These are phyloP conservation scores for Elsinoe arachidis DNA, from an alignment of 2,329 filamentous ascomycete species.

Conservation along the genomic window DNA sequence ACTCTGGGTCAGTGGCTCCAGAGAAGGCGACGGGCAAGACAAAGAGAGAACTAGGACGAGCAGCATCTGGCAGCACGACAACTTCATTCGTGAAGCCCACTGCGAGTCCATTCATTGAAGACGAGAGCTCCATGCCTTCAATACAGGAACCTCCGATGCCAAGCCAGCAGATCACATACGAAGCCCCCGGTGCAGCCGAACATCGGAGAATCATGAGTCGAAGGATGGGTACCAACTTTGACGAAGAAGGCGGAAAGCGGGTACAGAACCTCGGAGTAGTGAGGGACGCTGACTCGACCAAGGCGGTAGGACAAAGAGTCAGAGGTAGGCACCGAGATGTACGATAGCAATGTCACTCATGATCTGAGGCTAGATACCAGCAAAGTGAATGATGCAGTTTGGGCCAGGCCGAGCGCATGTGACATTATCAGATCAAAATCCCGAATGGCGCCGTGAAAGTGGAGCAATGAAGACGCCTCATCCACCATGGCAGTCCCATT, in stretches of 20 bases:
- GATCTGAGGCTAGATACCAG: neutral
- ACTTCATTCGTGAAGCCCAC: neutral
- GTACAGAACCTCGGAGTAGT: slow-evolving; percentile 25
- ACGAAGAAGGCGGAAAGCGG: slow-evolving; percentile 20
- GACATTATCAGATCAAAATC: neutral
- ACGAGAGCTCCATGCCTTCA: neutral
- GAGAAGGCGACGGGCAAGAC: neutral
- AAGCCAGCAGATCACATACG: slow-evolving; percentile 30
- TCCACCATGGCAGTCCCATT: neutral
- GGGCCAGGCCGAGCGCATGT: neutral
- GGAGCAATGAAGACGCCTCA: neutral
- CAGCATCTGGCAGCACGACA: slow-evolving; percentile 4
- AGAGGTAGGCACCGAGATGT: slow-evolving; percentile 17
- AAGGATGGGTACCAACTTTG: slow-evolving; percentile 25
- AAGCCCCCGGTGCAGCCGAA: slow-evolving; percentile 24
- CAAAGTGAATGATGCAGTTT: neutral
- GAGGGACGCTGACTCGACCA: slow-evolving; percentile 21
- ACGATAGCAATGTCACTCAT: slow-evolving; percentile 1
- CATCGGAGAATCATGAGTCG: slow-evolving; percentile 25
- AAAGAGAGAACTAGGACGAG: slow-evolving; percentile 7
- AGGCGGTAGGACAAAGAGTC: slow-evolving; percentile 17
- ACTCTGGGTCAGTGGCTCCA: neutral
- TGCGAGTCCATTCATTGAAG: slow-evolving; percentile 10
- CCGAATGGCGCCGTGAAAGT: neutral
- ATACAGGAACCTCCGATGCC: slow-evolving; percentile 17